Evolutionary conservation across 768 basidiomycete species (phyloP).

Genomic region (Pulveroboletus frians): DNA sequence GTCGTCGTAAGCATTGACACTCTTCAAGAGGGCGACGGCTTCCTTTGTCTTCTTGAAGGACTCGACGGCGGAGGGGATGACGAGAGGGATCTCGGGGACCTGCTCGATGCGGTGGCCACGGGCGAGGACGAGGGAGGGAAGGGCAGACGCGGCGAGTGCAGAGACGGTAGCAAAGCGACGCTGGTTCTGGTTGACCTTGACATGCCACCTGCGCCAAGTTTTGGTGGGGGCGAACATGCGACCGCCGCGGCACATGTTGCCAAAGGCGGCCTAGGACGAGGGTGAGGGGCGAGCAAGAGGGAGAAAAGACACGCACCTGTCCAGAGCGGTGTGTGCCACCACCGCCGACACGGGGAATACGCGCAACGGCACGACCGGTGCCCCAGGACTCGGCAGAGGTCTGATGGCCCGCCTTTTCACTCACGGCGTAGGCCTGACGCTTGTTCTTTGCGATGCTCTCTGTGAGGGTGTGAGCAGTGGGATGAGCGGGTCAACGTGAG

Average conservation of each 20-base stretch:
- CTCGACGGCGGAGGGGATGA: constrained; percentile 74
- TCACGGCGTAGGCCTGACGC: constrained; percentile 95
- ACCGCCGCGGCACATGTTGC: constrained; percentile 99
- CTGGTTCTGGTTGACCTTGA: constrained; percentile 99
- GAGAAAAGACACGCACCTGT: constrained; percentile 47
- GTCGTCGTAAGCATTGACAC: constrained; percentile 83
- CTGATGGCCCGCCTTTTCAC: constrained; percentile 98
- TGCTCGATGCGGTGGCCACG: constrained; percentile 99
- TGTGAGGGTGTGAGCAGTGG: constrained; percentile 29
- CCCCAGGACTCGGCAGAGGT: constrained; percentile 99
- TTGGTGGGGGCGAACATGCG: constrained; percentile 99
- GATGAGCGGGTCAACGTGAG: not conserved
- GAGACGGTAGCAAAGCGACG: constrained; percentile 97
- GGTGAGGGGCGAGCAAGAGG: constrained; percentile 1
- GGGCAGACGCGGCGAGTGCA: constrained; percentile 94
- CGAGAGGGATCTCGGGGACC: constrained; percentile 94
- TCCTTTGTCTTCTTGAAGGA: constrained; percentile 95
- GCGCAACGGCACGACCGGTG: constrained; percentile 99
- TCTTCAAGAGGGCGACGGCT: constrained; percentile 89
- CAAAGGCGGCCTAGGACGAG: constrained; percentile 80
- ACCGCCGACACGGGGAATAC: constrained; percentile 99
- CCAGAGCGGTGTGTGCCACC: constrained; percentile 98
- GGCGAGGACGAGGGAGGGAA: constrained; percentile 94
- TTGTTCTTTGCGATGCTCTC: constrained; percentile 98
- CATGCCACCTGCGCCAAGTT: constrained; percentile 99